These are phyloP conservation scores for Diaporthe sp. DNA, from an alignment of 2,329 filamentous ascomycete species.

Conservation along the genomic window DNA sequence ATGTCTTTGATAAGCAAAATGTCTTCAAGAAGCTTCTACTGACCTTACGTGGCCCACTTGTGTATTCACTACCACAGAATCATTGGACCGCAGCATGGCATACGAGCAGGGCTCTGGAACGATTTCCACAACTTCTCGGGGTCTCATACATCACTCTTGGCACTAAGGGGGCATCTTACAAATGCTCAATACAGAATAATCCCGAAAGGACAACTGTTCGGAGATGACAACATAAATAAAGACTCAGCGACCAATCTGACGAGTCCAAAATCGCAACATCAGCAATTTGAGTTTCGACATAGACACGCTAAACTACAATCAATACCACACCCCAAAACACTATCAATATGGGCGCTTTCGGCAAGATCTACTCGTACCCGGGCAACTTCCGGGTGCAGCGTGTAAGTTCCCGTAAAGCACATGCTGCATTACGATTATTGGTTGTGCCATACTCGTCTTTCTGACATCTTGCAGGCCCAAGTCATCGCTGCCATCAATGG, in stretches of 20 bases:
- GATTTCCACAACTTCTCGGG: neutral
- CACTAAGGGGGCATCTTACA: neutral
- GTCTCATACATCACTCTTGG: neutral
- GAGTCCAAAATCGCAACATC: constrained; percentile 11
- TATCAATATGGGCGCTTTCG: constrained; percentile 54
- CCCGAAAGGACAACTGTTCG: neutral
- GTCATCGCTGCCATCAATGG: constrained; percentile 54
- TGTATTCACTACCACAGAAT: neutral
- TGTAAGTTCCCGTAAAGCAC: constrained; percentile 45
- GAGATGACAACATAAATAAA: constrained; percentile 20
- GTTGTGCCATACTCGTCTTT: constrained; percentile 25
- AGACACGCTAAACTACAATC: neutral
- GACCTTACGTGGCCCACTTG: constrained; percentile 25
- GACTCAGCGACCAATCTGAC: constrained; percentile 14
- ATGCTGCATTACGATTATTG: neutral
- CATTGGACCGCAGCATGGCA: constrained; percentile 21
- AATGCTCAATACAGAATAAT: neutral
- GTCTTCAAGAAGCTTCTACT: constrained; percentile 30
- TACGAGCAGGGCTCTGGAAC: neutral
- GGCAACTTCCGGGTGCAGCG: constrained; percentile 52
- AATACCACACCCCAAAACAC: neutral
- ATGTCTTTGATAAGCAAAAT: neutral
- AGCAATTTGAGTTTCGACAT: neutral
- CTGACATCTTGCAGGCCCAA: constrained; percentile 46
- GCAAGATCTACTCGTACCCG: constrained; percentile 54